Evolutionary conservation across 345 rosid species (phyloP).

Genomic region (Theobroma cacao): DNA sequence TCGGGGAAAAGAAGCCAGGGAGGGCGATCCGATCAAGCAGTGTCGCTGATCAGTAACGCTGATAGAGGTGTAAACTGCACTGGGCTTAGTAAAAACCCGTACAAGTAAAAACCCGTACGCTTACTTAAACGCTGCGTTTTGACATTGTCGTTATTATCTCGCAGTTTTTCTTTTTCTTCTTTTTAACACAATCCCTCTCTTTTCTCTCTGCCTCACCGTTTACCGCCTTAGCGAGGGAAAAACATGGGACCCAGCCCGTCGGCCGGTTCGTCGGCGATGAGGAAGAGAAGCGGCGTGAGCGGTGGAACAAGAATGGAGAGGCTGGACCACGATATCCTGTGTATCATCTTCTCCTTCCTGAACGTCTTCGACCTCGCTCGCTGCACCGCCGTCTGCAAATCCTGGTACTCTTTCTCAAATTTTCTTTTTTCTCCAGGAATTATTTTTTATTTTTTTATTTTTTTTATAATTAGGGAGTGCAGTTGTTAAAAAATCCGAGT

Average conservation of each 20-base stretch:
- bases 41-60: no score
- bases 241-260: conserved; percentile 8
- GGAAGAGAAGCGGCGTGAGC: conserved; percentile 40
- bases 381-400: conserved; percentile 74
- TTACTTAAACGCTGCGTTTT: no score
- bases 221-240: background rate
- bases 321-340: conserved; percentile 57
- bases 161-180: no score
- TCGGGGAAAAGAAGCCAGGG: no score
- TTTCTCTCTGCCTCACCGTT: background rate
- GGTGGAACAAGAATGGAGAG: conserved; percentile 33
- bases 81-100: no score
- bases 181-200: no score
- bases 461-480: conserved; percentile 46
- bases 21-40: no score
- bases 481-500: conserved; percentile 46
- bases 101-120: no score
- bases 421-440: background rate
- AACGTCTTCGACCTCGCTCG: conserved; percentile 73
- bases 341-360: conserved; percentile 69
- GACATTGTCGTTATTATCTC: no score
- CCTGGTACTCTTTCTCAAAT: conserved; percentile 42
- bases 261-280: conserved; percentile 30
- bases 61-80: no score
- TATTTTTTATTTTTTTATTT: background rate